phyloP scores from a whole-genome alignment of 2,329 filamentous ascomycete species.

The Colletotrichum lupini region DNA sequence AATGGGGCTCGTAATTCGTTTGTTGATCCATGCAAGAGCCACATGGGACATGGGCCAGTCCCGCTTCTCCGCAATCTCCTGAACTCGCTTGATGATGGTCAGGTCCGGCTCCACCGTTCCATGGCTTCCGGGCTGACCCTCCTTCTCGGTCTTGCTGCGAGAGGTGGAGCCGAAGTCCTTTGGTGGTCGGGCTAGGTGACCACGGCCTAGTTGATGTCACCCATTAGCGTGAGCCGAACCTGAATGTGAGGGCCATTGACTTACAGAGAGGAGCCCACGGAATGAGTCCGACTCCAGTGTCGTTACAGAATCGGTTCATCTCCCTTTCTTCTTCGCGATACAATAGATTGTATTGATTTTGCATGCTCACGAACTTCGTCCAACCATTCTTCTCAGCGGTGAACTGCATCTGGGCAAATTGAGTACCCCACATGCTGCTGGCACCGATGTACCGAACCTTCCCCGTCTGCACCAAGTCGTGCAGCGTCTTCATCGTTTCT shows the following conservation, averaged over 20 bases:
- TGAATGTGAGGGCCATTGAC: background rate
- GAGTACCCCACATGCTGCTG: slow-evolving; percentile 59
- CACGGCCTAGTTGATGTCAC: slow-evolving; percentile 36
- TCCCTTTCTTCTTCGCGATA: slow-evolving; percentile 68
- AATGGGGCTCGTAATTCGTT: slow-evolving; percentile 66
- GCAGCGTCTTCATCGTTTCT: slow-evolving; percentile 73
- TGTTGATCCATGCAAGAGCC: slow-evolving; percentile 71
- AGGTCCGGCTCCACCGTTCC: slow-evolving; percentile 48
- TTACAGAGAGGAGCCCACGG: slow-evolving; percentile 40
- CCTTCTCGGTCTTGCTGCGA: slow-evolving; percentile 46
- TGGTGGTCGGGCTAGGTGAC: slow-evolving; percentile 44
- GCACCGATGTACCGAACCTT: slow-evolving; percentile 67
- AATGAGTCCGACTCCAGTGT: slow-evolving; percentile 55
- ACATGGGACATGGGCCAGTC: slow-evolving; percentile 72
- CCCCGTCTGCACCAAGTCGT: slow-evolving; percentile 67
- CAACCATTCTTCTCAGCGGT: slow-evolving; percentile 63
- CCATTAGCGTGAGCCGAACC: background rate
- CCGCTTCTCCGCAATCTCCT: slow-evolving; percentile 68
- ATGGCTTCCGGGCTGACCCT: slow-evolving; percentile 41
- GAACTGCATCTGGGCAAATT: slow-evolving; percentile 62
- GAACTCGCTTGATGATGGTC: slow-evolving; percentile 47
- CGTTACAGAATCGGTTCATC: slow-evolving; percentile 55
- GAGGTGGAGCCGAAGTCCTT: slow-evolving; percentile 36
- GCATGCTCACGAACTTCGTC: slow-evolving; percentile 69
- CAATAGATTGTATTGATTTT: slow-evolving; percentile 64